Evolutionary conservation across 768 basidiomycete genomes (phyloP).

Genomic region (Tricholoma bakamatsutake): DNA sequence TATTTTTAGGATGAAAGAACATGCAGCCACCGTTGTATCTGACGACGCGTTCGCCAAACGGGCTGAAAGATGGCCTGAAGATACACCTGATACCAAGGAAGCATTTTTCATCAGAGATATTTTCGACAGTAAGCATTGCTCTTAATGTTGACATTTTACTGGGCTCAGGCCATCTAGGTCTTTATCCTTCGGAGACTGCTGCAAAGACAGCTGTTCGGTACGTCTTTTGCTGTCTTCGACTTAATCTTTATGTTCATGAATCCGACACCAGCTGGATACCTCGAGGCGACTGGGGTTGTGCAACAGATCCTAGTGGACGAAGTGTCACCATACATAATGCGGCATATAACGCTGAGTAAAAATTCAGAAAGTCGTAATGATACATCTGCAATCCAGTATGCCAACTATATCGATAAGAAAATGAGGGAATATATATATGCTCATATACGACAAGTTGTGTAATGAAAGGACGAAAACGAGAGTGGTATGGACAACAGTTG

Average conservation of each 20-base stretch:
- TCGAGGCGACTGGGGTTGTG: constrained; percentile 94
- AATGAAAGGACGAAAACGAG: constrained; percentile 15
- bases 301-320: constrained; percentile 90
- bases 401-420: constrained; percentile 22
- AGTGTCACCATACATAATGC: constrained; percentile 95
- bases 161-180: constrained; percentile 34
- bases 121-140: constrained; percentile 61
- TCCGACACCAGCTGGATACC: constrained; percentile 72
- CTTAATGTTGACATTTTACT: constrained; percentile 5
- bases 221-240: constrained; percentile 20
- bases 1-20: constrained; percentile 73
- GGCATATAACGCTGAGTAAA: constrained; percentile 56
- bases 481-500: constrained; percentile 13
- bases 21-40: constrained; percentile 68
- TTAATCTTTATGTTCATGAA: constrained; percentile 6
- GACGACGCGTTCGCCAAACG: constrained; percentile 78
- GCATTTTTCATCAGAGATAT: constrained; percentile 90
- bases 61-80: constrained; percentile 67
- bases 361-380: constrained; percentile 15
- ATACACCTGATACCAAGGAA: constrained; percentile 94
- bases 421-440: constrained; percentile 7
- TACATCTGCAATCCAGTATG: constrained; percentile 18
- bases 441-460: constrained; percentile 13
- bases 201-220: constrained; percentile 89
- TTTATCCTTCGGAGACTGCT: constrained; percentile 83